phyloP scores from a whole-genome alignment of 305 asterid species.

The Fraxinus sp. region DNA sequence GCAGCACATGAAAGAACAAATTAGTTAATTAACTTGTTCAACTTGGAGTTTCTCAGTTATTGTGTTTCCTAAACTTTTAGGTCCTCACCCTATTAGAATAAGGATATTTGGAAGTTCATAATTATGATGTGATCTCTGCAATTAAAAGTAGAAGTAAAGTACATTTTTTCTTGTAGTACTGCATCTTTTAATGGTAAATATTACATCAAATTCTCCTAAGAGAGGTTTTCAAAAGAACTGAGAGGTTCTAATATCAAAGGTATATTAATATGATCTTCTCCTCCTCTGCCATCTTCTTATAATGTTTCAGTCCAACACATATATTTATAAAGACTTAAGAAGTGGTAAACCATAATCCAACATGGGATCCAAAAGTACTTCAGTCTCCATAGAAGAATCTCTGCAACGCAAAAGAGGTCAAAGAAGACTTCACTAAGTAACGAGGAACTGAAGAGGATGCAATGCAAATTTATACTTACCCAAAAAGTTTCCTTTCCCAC shows the following conservation, averaged over 20 bases:
- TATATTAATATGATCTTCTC: not conserved
- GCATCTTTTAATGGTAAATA: not conserved
- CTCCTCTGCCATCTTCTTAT: not conserved
- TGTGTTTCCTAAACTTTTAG: not conserved
- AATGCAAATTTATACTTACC: not conserved
- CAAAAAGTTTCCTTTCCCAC: not conserved
- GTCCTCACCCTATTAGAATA: not conserved
- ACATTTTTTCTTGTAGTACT: not conserved
- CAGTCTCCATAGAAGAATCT: not conserved
- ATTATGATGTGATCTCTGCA: not conserved
- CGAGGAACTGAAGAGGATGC: not conserved
- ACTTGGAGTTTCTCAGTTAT: not conserved
- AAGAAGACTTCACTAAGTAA: not conserved
- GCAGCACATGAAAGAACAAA: not conserved
- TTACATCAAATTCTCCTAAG: not conserved
- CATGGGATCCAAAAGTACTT: not conserved
- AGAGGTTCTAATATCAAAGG: not conserved
- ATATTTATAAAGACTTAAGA: not conserved
- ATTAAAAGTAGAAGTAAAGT: not conserved
- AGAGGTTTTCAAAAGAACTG: not conserved
- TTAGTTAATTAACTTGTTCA: not conserved
- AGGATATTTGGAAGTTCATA: not conserved
- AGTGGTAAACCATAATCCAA: not conserved
- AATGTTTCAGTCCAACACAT: not conserved
- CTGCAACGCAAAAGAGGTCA: not conserved